Evolutionary conservation across 2,329 filamentous ascomycete species (phyloP).

Genomic region (Cyclaneusma minus): DNA sequence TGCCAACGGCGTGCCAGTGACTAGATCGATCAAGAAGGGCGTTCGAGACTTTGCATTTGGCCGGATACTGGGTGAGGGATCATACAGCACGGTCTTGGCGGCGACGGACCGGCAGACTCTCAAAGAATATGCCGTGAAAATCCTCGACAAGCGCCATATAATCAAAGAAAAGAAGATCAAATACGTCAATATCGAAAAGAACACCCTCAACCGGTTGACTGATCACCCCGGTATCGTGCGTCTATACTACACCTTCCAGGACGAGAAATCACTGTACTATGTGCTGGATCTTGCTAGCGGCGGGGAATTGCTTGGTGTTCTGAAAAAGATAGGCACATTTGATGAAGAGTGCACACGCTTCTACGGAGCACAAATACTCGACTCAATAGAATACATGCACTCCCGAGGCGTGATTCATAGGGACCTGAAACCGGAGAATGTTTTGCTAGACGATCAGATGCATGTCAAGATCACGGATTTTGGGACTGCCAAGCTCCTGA

Average conservation of each 20-base stretch:
- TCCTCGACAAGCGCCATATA: constrained; percentile 94
- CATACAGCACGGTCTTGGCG: constrained; percentile 89
- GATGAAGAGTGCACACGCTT: constrained; percentile 89
- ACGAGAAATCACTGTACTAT: constrained; percentile 91
- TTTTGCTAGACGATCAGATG: constrained; percentile 88
- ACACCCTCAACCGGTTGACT: constrained; percentile 87
- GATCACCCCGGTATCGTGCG: constrained; percentile 94
- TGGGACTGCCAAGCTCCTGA: constrained; percentile 88
- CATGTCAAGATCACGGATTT: constrained; percentile 99
- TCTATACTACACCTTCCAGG: constrained; percentile 96
- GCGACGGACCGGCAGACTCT: constrained; percentile 87
- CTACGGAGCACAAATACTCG: constrained; percentile 89
- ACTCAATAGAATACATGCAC: constrained; percentile 97
- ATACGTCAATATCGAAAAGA: constrained; percentile 99
- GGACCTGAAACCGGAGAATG: constrained; percentile 93
- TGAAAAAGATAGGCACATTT: constrained; percentile 91
- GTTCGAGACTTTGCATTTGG: constrained; percentile 96
- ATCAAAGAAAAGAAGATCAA: constrained; percentile 99
- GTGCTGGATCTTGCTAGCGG: constrained; percentile 87
- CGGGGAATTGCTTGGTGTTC: constrained; percentile 77
- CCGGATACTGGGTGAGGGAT: constrained; percentile 80
- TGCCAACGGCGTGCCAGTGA: constrained; percentile 64
- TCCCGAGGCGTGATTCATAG: constrained; percentile 89
- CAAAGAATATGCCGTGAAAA: constrained; percentile 96
- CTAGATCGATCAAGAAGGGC: constrained; percentile 84